phyloP scores from a whole-genome alignment of 345 rosid species.

The Pistacia vera region DNA sequence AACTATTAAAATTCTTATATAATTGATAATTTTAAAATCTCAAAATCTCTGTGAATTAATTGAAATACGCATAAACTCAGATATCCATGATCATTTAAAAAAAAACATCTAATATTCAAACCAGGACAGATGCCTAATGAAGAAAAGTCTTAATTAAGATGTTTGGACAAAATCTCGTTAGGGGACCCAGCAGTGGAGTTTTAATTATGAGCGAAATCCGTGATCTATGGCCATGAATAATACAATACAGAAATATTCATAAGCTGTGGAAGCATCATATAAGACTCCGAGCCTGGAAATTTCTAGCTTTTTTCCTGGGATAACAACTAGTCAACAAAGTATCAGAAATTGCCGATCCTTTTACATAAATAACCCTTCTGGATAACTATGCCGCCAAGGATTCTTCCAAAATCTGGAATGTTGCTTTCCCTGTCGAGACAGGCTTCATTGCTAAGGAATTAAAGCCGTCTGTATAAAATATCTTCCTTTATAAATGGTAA shows the following conservation, averaged over 20 bases:
- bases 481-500: background rate
- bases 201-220: no score
- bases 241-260: background rate
- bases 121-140: no score
- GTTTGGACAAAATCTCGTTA: no score
- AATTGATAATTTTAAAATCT: no score
- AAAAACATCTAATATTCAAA: no score
- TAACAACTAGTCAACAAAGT: constrained; percentile 2
- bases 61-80: no score
- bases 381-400: constrained; percentile 12
- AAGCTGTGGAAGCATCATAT: background rate
- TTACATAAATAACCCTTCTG: background rate
- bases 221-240: background rate
- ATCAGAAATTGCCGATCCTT: background rate
- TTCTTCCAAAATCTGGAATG: constrained; percentile 6
- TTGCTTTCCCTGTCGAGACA: background rate
- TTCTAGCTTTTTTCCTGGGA: constrained; percentile 15
- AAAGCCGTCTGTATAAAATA: constrained; percentile 1
- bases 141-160: no score
- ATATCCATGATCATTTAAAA: no score
- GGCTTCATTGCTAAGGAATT: constrained; percentile 21
- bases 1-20: no score
- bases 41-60: no score
- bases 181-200: no score
- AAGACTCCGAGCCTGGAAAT: background rate